Evolutionary conservation across 1,139 yeast genomes (phyloP).

Genomic region (Trichomonascaceae sp.): DNA sequence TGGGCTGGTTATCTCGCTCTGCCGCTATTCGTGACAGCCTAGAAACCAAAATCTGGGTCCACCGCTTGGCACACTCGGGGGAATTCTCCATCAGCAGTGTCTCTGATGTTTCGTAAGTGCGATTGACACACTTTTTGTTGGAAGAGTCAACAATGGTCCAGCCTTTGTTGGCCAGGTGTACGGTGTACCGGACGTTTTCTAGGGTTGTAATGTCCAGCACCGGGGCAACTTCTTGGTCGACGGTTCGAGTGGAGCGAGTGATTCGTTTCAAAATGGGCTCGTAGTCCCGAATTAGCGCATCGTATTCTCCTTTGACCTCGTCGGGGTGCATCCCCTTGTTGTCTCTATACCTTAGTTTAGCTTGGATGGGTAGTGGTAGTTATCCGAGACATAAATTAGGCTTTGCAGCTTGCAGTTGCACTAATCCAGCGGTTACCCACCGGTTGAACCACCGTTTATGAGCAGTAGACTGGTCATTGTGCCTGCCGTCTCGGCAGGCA

Average conservation of each 20-base stretch:
- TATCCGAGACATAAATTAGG: too few species aligned
- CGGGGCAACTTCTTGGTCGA: too few species aligned
- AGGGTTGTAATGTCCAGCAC: conserved; percentile 12
- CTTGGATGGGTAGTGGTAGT: too few species aligned
- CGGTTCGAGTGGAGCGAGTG: not conserved
- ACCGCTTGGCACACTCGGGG: conserved; percentile 23
- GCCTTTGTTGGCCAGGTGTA: conserved; percentile 16
- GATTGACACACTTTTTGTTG: not conserved
- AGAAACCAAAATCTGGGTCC: conserved; percentile 23
- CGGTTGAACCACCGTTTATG: too few species aligned
- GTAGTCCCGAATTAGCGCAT: conserved; percentile 10
- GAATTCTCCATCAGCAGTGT: conserved; percentile 32
- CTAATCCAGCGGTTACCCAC: too few species aligned
- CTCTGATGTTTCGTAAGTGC: conserved; percentile 34
- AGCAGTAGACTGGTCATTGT: too few species aligned
- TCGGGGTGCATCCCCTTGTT: too few species aligned
- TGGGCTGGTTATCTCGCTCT: too few species aligned
- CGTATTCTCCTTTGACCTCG: conserved; percentile 11
- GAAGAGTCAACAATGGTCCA: conserved; percentile 14
- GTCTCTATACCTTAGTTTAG: too few species aligned
- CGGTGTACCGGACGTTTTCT: conserved; percentile 12
- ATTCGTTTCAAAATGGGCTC: conserved; percentile 5
- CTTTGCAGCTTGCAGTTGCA: too few species aligned
- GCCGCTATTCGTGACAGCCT: conserved; percentile 14
- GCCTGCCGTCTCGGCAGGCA: conserved; percentile 79